Base-by-base conservation (phyloP, 441 rosid genomes). In the Codiaeum variegatum region DNA sequence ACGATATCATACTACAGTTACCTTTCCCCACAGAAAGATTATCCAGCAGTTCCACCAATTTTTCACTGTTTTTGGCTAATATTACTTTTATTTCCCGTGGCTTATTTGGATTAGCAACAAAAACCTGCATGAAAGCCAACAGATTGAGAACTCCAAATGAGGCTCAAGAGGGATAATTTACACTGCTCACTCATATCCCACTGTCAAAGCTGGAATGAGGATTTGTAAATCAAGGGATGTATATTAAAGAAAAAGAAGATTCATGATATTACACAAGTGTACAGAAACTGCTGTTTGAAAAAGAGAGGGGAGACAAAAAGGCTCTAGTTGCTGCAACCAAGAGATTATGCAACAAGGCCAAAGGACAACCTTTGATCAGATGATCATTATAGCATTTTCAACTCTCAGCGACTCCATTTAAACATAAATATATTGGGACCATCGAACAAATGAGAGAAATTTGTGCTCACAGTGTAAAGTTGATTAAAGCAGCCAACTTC, bases 51-150 rank as follows among this genome's bases (percentile, higher is more conserved):
- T 87, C 86, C 68, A 90, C 82, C 83, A 92, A 84, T 59, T 84
- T 88, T 79, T 85, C 95, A 68, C 85, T 90, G 80, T 92, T 91
- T 82, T 87, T 95, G 19, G 92, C 90, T 84, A 95, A 78, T 77
- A 95, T 95, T 81, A 90, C 85, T 74, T 90, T 92, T 51, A 95
- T 81, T 74, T 92, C 96, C 54, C 81, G 85, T 47, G 99, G 98
- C 81, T 95, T 95, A 88, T 90, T 91, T 69, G 98, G 99, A 82
- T 95, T 94, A 34, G 99, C 99, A 64, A 91, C 98, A 82, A 92
- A 95, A 71, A 95, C 91, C 97, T 92, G 82, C 76, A 70, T 10
- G 68, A 32, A 15, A 68, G 58, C 15, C 62, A 71, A 32, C 32
- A 69, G 18, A 76, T 40, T 11, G 1, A 32, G 29, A 55, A 5